These are phyloP conservation scores for Acmispon strigosus DNA, from an alignment of 306 rosid species.

Conservation along the genomic window DNA sequence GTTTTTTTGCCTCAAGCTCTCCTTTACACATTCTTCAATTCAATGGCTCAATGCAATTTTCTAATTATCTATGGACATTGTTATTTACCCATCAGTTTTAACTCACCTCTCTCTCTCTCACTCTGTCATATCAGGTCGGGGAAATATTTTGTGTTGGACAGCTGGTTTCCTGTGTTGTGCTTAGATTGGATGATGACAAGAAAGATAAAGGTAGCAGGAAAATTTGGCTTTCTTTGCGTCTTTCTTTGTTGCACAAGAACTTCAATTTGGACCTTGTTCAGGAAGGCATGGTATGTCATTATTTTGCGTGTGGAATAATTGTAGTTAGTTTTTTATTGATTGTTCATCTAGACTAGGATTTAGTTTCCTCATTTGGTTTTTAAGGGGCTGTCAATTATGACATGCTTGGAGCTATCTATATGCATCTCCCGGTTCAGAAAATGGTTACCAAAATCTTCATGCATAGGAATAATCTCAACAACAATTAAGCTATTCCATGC, in stretches of 20 bases:
- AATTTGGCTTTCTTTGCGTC: conserved; percentile 92
- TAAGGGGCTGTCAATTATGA: neutral
- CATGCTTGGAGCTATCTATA: neutral
- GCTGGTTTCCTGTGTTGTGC: conserved; percentile 74
- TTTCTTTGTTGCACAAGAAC: conserved; percentile 75
- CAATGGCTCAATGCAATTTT: neutral
- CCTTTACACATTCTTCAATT: neutral
- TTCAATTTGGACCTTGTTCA: conserved; percentile 62
- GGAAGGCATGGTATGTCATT: conserved; percentile 81
- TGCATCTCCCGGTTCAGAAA: neutral
- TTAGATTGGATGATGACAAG: conserved; percentile 67
- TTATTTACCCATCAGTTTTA: neutral
- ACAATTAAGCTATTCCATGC: conserved; percentile 2
- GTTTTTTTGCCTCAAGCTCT: neutral
- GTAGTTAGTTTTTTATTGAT: neutral
- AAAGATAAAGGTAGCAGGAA: conserved; percentile 73
- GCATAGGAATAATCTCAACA: neutral
- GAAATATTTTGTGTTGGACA: conserved; percentile 68
- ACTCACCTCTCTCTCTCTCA: conserved; percentile 13
- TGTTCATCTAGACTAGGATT: neutral
- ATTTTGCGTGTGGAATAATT: conserved; percentile 5
- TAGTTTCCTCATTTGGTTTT: neutral
- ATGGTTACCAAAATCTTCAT: neutral
- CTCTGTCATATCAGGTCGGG: conserved; percentile 34
- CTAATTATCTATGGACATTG: neutral